Percentiles rank a stretch among this genome's conserved stretches.
phyloP scores from a whole-genome alignment of 2,329 filamentous ascomycete genomes.

The Elsinoe necatrix region DNA sequence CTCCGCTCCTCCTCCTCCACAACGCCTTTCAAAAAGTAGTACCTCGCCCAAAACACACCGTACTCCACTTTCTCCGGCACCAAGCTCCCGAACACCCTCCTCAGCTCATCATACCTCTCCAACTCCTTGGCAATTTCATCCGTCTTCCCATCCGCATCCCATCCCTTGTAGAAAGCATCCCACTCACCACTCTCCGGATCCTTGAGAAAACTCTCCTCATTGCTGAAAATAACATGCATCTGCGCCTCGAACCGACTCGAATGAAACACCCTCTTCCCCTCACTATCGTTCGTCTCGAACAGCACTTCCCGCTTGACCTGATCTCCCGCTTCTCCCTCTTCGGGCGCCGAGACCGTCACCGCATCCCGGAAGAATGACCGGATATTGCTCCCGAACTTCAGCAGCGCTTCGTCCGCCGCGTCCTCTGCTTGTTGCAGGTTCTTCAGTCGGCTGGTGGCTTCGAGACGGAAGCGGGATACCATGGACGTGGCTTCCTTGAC shows the following conservation, averaged over 20 bases:
- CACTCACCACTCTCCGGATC: slow-evolving; percentile 65
- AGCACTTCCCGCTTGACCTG: slow-evolving; percentile 51
- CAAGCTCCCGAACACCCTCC: slow-evolving; percentile 84
- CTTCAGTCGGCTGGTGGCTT: slow-evolving; percentile 75
- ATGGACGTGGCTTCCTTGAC: slow-evolving; percentile 54
- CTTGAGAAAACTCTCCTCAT: slow-evolving; percentile 68
- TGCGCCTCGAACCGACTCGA: slow-evolving; percentile 92
- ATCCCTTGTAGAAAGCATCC: slow-evolving; percentile 61
- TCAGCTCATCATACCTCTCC: slow-evolving; percentile 76
- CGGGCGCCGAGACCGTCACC: slow-evolving; percentile 74
- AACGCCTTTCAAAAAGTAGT: slow-evolving; percentile 88
- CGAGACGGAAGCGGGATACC: slow-evolving; percentile 64
- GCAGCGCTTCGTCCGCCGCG: slow-evolving; percentile 86
- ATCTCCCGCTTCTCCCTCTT: slow-evolving; percentile 36
- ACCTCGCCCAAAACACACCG: slow-evolving; percentile 81
- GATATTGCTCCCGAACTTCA: slow-evolving; percentile 85
- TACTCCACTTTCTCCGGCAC: slow-evolving; percentile 94
- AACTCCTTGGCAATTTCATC: slow-evolving; percentile 73
- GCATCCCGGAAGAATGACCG: slow-evolving; percentile 85
- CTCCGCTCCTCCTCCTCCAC: slow-evolving; percentile 89
- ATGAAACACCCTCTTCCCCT: slow-evolving; percentile 87
- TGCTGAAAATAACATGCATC: slow-evolving; percentile 88
- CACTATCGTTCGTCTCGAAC: slow-evolving; percentile 86
- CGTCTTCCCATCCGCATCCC: slow-evolving; percentile 78
- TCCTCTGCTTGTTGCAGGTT: slow-evolving; percentile 90